Evolutionary conservation across 192 early-diverging fungal species (phyloP).

Genomic region (Podila epicladia): DNA sequence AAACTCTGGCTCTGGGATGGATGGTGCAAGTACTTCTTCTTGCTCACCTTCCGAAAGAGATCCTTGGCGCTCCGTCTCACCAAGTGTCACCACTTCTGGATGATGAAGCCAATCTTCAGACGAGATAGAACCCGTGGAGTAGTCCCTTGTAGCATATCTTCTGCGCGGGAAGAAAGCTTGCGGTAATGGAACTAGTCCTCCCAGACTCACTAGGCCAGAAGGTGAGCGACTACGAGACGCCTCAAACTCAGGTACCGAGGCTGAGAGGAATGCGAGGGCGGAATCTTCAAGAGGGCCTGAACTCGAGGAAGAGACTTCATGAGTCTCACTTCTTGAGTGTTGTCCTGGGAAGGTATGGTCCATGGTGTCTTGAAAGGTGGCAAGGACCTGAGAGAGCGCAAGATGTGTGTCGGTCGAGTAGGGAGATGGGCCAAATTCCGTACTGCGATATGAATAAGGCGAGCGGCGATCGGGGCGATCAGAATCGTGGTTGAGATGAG

Average conservation of each 20-base stretch:
- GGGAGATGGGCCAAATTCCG: background rate
- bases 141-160: constrained; percentile 41
- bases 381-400: constrained; percentile 15
- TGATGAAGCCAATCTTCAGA: constrained; percentile 44
- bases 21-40: too few relatives aligned
- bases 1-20: background rate
- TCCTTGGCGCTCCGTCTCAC: background rate
- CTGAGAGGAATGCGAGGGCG: background rate
- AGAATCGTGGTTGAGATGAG: too few relatives aligned
- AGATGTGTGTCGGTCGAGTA: constrained; percentile 8
- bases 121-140: constrained; percentile 28
- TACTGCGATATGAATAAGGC: background rate
- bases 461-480: background rate
- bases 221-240: too few relatives aligned
- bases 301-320: too few relatives aligned
- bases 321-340: too few relatives aligned
- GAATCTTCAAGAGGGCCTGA: background rate
- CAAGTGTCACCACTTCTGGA: constrained; percentile 23
- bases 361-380: constrained; percentile 13
- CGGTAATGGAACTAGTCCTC: background rate
- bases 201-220: background rate
- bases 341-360: constrained; percentile 1
- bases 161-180: constrained; percentile 21
- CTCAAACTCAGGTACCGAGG: background rate
- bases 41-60: too few relatives aligned